Evolutionary conservation across 495 filamentous ascomycete genomes (phyloP).

Genomic region (Neurospora cerealis): DNA sequence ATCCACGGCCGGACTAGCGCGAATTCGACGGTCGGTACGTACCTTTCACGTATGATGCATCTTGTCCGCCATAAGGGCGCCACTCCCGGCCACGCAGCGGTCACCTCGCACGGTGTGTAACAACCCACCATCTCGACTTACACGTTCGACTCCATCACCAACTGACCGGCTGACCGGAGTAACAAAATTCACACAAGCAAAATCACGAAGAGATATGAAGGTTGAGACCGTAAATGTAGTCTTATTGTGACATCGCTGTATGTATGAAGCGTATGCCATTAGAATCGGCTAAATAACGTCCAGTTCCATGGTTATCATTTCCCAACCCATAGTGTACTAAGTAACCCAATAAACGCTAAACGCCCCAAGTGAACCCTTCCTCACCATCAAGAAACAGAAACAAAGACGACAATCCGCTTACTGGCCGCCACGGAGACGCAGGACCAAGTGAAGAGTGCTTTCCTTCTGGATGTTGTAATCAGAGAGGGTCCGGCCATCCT

Average conservation of each 20-base stretch:
- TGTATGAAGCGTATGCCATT: neutral
- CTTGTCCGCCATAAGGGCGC: neutral
- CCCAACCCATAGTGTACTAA: neutral
- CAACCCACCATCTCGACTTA: neutral
- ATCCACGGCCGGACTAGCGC: neutral
- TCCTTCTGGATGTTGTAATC: conserved; percentile 97
- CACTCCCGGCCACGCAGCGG: neutral
- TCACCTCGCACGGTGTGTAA: neutral
- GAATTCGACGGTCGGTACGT: neutral
- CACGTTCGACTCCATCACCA: neutral
- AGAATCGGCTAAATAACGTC: neutral
- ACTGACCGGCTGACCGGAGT: neutral
- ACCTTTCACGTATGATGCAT: neutral
- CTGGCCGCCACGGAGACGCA: conserved; percentile 79
- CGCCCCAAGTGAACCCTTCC: neutral
- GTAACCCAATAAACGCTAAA: neutral
- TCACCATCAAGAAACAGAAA: conserved; percentile 13
- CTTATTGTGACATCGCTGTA: neutral
- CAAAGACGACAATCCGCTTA: conserved; percentile 28
- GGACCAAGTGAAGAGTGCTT: conserved; percentile 76
- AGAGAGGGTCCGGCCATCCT: conserved; percentile 72
- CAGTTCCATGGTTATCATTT: neutral
- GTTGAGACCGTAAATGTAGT: neutral
- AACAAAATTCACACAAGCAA: neutral
- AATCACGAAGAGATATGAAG: neutral